Evolutionary conservation across 345 rosid genomes (phyloP), one percentile per base, ranked within the genome.

Genomic region (Eucalyptus sp.): DNA sequence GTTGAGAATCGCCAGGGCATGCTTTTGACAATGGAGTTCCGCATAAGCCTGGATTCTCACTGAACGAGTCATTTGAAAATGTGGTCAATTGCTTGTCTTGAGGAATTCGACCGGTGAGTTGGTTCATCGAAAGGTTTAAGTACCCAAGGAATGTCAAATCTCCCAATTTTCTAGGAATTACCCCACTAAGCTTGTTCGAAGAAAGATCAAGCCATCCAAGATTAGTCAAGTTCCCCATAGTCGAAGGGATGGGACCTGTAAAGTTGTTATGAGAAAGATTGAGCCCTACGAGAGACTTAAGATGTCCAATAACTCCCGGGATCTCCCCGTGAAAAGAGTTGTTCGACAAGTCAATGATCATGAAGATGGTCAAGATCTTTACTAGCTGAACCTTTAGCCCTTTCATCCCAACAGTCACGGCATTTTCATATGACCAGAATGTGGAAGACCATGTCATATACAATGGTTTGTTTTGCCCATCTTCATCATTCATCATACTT

Each of bases 241-340:
- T 27, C 0, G 0, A 0, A 6, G 66, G 29, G 33, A 12, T 60
- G 33, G 68, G 2, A 27, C 31, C 16, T 12, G 8, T 1, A 60
- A 60, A 60, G 2, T 60, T 27, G 33, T 60, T 60, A 60, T 60
- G 68, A 29, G 68, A 27, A 60, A 60, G 16, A 29, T 60, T 60
- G 16, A 60, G 68, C 68, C 68, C 33, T 12, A 60, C 0, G 8
- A 60, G 68, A 60, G 31, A 27, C 14, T 60, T 27, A 60, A 5
- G 33, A 60, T 60, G 68, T 60, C 68, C 15, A 60, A 60, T 27
- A 60, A 60, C 68, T 60, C 68, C 1, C 0, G 8, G 31, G 68
- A 60, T 13, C 6, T 60, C 68, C 33, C 68, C 68, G 13, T 27
- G 31, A 60, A 60, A 60, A 60, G 33, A 27, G 68, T 60, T 60